Conservation (phyloP, 805 yeast genomes). For the Kodamaea leandrae region DNA sequence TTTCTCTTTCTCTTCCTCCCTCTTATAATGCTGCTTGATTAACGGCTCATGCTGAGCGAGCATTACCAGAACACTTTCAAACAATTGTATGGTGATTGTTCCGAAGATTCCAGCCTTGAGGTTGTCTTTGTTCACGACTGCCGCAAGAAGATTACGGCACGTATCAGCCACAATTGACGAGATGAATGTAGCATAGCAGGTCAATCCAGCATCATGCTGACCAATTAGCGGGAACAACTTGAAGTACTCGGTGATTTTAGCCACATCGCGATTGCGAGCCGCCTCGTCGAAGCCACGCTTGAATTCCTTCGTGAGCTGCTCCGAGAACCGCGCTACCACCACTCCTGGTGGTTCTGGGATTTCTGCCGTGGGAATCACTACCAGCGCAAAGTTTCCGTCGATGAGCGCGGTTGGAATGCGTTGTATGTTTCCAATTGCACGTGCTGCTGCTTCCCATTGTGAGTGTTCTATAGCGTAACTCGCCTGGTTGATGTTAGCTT, state of each 20-base stretch:
- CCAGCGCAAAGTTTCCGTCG: constrained; percentile 68
- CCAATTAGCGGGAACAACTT: constrained; percentile 85
- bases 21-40: constrained; percentile 61
- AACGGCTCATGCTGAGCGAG: constrained; percentile 83
- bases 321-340: constrained; percentile 57
- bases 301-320: constrained; percentile 56
- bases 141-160: constrained; percentile 61
- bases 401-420: constrained; percentile 53
- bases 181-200: constrained; percentile 80
- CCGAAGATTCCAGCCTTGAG: constrained; percentile 53
- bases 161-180: constrained; percentile 81
- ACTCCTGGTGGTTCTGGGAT: constrained; percentile 74
- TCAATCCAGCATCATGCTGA: constrained; percentile 66
- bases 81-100: constrained; percentile 60
- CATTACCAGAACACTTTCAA: constrained; percentile 82
- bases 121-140: constrained; percentile 20
- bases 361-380: constrained; percentile 82
- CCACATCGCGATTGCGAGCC: constrained; percentile 62
- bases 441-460: constrained; percentile 79
- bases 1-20: constrained; percentile 1
- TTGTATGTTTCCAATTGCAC: constrained; percentile 47
- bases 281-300: constrained; percentile 66
- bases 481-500: constrained; percentile 62
- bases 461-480: constrained; percentile 63
- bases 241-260: constrained; percentile 72